These are phyloP conservation scores for Aspergillus olivimuriae DNA, from an alignment of 495 filamentous ascomycete species.

Conservation along the genomic window DNA sequence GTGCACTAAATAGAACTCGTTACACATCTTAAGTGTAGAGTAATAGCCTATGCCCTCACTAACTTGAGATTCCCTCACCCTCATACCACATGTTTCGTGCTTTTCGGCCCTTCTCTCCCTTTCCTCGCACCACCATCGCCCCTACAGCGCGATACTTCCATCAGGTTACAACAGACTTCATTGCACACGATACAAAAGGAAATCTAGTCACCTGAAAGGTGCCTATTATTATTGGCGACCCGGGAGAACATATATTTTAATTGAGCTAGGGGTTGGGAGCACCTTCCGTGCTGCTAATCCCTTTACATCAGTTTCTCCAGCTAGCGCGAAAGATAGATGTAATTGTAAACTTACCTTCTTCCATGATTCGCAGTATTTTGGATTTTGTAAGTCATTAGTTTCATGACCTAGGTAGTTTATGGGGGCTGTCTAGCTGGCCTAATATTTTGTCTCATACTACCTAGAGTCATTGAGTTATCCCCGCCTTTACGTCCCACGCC, in stretches of 20 bases:
- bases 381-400: constrained; percentile 20
- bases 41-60: no score
- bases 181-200: constrained; percentile 19
- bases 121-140: constrained; percentile 3
- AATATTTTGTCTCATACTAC: no score
- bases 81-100: constrained; percentile 24
- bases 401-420: no score
- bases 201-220: constrained; percentile 20
- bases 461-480: constrained; percentile 24
- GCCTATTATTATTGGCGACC: constrained; percentile 22
- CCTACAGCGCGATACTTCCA: constrained; percentile 19
- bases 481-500: constrained; percentile 23
- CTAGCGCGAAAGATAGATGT: constrained; percentile 17
- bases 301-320: no score
- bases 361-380: constrained; percentile 27
- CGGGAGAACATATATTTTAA: constrained; percentile 26
- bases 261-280: constrained; percentile 22
- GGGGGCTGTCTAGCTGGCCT: constrained; percentile 12
- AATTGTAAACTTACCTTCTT: constrained; percentile 30
- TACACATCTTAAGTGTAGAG: no score
- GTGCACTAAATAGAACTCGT: no score
- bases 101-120: constrained; percentile 12
- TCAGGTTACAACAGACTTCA: constrained; percentile 24
- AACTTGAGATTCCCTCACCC: no score
- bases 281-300: constrained; percentile 24